Evolutionary conservation across 1,284 basidiomycete genomes (phyloP).

Genomic region (Austroboletus niveus): DNA sequence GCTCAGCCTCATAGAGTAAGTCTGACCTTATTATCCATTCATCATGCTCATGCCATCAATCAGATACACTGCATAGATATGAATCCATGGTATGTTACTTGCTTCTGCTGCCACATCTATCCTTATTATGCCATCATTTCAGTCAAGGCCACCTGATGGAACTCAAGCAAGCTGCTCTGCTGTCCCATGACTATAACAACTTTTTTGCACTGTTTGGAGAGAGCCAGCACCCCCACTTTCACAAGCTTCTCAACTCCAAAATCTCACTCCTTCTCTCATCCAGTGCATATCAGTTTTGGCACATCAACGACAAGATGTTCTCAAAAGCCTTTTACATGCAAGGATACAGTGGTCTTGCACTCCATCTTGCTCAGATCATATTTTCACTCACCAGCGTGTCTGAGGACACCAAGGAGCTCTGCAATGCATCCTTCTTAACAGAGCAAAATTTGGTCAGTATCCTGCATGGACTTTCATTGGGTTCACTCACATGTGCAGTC

Average conservation of each 20-base stretch:
- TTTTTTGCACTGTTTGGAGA: conserved; percentile 77
- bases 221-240: conserved; percentile 64
- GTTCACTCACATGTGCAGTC: no score
- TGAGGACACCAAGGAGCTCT: conserved; percentile 57
- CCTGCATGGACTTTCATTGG: no score
- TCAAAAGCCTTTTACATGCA: conserved; percentile 68
- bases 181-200: conserved; percentile 54
- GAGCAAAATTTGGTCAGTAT: no score
- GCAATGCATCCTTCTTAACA: conserved; percentile 52
- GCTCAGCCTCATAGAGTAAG: conserved; percentile 54
- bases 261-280: conserved; percentile 75
- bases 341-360: conserved; percentile 73
- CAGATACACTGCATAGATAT: no score
- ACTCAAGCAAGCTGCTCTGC: no score
- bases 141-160: conserved; percentile 66
- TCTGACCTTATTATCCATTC: neutral
- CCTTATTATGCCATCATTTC: neutral
- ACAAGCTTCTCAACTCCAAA: conserved; percentile 60
- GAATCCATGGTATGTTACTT: no score
- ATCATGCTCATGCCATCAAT: no score
- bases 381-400: conserved; percentile 62
- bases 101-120: no score
- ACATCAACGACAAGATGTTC: conserved; percentile 64
- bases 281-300: conserved; percentile 78
- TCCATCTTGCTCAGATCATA: conserved; percentile 63